These are phyloP conservation scores for Leucosporidium scottii DNA, from an alignment of 768 basidiomycete species.

Conservation along the genomic window DNA sequence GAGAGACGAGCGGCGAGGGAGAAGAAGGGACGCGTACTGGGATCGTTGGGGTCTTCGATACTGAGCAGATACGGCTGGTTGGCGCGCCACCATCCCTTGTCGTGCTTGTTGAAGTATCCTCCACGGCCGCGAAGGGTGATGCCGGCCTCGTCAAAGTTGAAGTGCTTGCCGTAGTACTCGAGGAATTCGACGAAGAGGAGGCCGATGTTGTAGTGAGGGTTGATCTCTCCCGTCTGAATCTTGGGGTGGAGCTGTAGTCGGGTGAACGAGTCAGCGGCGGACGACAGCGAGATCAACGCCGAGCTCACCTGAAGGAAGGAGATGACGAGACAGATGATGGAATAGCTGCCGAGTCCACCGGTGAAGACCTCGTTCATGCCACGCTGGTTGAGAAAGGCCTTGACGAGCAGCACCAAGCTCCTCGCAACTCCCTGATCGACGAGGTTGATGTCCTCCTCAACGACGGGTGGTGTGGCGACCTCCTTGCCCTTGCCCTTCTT, in stretches of 20 bases:
- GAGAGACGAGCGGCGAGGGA: background rate
- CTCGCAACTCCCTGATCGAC: constrained; percentile 28
- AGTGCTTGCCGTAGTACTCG: constrained; percentile 83
- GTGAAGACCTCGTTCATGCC: constrained; percentile 98
- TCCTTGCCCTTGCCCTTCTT: constrained; percentile 9
- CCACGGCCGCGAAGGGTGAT: constrained; percentile 84
- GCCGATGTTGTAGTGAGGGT: constrained; percentile 79
- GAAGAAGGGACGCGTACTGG: constrained; percentile 51
- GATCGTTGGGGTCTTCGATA: constrained; percentile 90
- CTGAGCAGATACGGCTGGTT: constrained; percentile 54
- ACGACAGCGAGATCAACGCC: background rate
- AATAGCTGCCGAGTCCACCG: constrained; percentile 88
- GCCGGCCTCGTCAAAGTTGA: constrained; percentile 67
- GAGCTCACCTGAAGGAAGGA: constrained; percentile 75
- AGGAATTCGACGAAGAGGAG: constrained; percentile 96
- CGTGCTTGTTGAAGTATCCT: constrained; percentile 73
- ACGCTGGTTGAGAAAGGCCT: constrained; percentile 79
- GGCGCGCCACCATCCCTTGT: constrained; percentile 66
- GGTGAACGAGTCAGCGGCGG: background rate
- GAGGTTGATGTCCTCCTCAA: background rate
- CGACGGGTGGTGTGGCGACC: background rate
- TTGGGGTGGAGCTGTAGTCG: constrained; percentile 77
- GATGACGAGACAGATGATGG: constrained; percentile 84
- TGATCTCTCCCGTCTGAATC: constrained; percentile 76
- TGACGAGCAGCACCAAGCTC: constrained; percentile 72